Conservation (phyloP, 805 yeast genomes). For the Hanseniaspora hatyaiensis region DNA sequence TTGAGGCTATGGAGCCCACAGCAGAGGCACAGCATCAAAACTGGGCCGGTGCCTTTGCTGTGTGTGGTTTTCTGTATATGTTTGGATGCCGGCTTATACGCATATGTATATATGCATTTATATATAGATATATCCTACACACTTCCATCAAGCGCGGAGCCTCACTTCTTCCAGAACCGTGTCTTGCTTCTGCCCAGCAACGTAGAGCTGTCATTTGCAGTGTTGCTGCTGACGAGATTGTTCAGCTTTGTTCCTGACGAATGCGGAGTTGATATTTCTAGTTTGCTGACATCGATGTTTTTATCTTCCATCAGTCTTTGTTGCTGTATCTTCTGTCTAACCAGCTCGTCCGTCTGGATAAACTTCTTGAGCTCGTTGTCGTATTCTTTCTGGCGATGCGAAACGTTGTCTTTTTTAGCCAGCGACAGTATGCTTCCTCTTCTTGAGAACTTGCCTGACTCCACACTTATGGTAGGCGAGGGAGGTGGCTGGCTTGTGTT, state of each 20-base stretch:
- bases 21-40: no score
- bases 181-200: background rate
- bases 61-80: no score
- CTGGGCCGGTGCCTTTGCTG: no score
- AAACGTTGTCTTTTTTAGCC: background rate
- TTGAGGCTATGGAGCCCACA: no score
- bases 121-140: no score
- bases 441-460: background rate
- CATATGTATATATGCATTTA: no score
- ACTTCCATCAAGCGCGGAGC: no score
- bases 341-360: constrained; percentile 3
- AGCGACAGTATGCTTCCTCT: constrained; percentile 6
- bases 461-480: background rate
- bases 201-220: background rate
- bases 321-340: background rate
- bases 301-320: background rate
- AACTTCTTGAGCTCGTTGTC: background rate
- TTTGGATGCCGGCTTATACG: no score
- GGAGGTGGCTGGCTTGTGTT: background rate
- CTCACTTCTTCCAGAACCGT: background rate
- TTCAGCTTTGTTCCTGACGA: constrained; percentile 4
- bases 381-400: constrained; percentile 3
- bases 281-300: background rate
- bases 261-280: constrained; percentile 1
- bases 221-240: background rate